These are phyloP conservation scores for Pseudognaphalium luteoalbum DNA, from an alignment of 129 eudicot genomes.

Conservation along the genomic window DNA sequence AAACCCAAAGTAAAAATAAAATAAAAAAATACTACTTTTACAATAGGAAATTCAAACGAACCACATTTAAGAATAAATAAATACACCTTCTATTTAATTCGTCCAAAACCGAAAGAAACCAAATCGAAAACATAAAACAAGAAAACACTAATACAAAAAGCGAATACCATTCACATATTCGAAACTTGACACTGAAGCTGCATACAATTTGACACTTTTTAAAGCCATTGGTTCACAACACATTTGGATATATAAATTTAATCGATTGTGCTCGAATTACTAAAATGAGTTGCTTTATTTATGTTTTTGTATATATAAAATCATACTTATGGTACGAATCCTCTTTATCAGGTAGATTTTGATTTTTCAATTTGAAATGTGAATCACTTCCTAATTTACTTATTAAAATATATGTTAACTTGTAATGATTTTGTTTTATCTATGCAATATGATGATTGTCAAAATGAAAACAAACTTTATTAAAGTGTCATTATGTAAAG, in stretches of 20 bases:
- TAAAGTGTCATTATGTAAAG: not conserved
- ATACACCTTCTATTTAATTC: no score
- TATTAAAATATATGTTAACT: slow-evolving; percentile 24
- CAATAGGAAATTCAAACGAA: no score
- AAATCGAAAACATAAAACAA: not conserved
- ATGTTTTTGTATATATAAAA: slow-evolving; percentile 8
- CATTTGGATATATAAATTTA: slow-evolving; percentile 18
- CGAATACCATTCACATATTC: slow-evolving; percentile 5
- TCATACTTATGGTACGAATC: slow-evolving; percentile 24
- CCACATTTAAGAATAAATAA: no score
- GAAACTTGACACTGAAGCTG: slow-evolving; percentile 30
- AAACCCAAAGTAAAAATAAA: no score
- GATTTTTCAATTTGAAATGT: slow-evolving; percentile 3
- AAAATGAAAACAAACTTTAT: slow-evolving; percentile 11
- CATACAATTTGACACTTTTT: slow-evolving; percentile 20
- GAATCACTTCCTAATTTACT: slow-evolving; percentile 14
- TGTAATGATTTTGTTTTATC: slow-evolving; percentile 26
- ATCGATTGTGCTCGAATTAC: slow-evolving; percentile 18
- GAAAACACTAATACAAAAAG: not conserved
- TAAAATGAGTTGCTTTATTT: slow-evolving; percentile 24
- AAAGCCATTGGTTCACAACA: slow-evolving; percentile 27
- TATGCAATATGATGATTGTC: slow-evolving; percentile 21
- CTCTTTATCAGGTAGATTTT: slow-evolving; percentile 32
- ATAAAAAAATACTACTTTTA: no score
- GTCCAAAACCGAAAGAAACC: not conserved